These are phyloP conservation scores for Gremmenia infestans DNA, from an alignment of 2,329 filamentous ascomycete genomes.

Conservation along the genomic window DNA sequence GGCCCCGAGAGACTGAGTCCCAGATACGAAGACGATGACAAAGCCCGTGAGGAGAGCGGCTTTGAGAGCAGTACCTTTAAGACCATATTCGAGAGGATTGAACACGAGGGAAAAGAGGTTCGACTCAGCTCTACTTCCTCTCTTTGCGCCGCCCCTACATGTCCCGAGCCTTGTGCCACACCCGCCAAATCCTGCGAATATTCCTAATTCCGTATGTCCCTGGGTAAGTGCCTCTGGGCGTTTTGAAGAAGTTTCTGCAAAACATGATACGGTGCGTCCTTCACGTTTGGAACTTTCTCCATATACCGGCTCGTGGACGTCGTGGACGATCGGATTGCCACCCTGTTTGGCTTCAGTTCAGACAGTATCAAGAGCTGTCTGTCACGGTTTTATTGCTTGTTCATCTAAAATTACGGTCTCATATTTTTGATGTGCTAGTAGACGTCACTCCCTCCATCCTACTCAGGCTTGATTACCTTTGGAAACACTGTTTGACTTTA, in stretches of 20 bases:
- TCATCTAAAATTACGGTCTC: not conserved
- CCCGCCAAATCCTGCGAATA: not conserved
- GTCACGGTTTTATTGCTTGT: too few species aligned
- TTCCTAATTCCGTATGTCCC: not conserved
- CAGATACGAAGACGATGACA: slow-evolving; percentile 68
- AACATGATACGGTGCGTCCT: not conserved
- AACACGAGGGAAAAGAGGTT: slow-evolving; percentile 63
- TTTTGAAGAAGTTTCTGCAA: slow-evolving; percentile 1
- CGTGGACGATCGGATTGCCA: too few species aligned
- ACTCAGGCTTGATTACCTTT: not conserved
- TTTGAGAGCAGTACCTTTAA: slow-evolving; percentile 67
- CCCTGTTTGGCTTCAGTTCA: too few species aligned
- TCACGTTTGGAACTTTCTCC: too few species aligned
- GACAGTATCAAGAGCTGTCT: too few species aligned
- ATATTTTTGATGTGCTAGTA: not conserved
- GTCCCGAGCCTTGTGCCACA: not conserved
- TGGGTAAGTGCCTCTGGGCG: slow-evolving; percentile 13
- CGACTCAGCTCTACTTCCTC: slow-evolving; percentile 14
- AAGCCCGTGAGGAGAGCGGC: slow-evolving; percentile 53
- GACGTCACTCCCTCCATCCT: not conserved
- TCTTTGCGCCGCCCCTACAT: not conserved
- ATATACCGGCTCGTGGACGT: too few species aligned
- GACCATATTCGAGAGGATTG: slow-evolving; percentile 72
- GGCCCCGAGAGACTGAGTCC: slow-evolving; percentile 81
- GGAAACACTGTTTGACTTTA: not conserved